Evolutionary conservation across 148 eudicot genomes (phyloP).

Genomic region (Beta vulgaris): DNA sequence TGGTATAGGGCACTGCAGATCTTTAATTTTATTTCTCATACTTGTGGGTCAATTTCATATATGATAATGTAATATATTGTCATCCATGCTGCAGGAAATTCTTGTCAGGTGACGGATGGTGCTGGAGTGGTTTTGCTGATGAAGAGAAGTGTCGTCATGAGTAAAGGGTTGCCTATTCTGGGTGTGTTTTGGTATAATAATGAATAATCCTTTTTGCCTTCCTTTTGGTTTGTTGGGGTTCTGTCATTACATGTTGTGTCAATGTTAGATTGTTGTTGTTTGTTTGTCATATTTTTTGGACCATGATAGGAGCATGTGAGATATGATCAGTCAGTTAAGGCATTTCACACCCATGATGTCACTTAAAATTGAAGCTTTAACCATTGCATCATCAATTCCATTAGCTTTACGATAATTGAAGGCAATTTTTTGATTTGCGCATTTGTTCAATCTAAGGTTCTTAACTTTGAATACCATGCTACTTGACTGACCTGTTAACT

Average conservation of each 20-base stretch:
- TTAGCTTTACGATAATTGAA: not conserved
- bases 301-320: not conserved
- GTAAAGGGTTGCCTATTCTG: conserved; percentile 82
- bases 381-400: not conserved
- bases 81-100: conserved; percentile 61
- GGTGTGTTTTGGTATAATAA: conserved; percentile 90
- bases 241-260: not conserved
- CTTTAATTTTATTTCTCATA: not conserved
- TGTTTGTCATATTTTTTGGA: not conserved
- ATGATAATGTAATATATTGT: not conserved
- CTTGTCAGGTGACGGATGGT: conserved; percentile 97
- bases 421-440: not conserved
- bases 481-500: not conserved
- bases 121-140: conserved; percentile 98
- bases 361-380: not conserved
- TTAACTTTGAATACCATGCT: not conserved
- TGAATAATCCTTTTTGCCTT: not conserved
- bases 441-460: not conserved
- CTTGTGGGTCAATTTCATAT: not conserved
- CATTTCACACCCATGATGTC: not conserved
- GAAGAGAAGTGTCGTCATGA: conserved; percentile 89
- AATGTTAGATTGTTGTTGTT: not conserved
- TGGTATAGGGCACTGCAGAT: conserved; percentile 41
- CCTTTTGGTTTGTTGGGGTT: not conserved
- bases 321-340: not conserved